Conservation (phyloP, 2,329 filamentous ascomycete genomes). For the Aspergillus bombycis region DNA sequence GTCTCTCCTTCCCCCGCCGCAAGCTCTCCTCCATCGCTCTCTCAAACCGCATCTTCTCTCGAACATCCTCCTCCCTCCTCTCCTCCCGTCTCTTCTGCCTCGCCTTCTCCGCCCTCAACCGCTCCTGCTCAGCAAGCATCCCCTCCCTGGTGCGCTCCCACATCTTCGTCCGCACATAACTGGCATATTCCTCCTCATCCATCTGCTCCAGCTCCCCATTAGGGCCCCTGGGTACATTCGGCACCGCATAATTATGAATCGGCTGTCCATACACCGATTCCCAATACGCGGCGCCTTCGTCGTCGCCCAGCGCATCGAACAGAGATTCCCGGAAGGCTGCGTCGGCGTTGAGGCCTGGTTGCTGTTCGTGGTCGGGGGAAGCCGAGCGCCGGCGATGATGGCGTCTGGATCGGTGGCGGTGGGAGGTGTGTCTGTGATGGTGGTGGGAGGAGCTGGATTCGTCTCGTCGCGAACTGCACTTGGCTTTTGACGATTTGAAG, state of each 20-base stretch:
- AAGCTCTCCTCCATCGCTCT: constrained; percentile 71
- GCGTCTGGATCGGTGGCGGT: constrained; percentile 29
- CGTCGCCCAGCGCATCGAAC: constrained; percentile 95
- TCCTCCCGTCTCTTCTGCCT: constrained; percentile 51
- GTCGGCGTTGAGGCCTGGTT: constrained; percentile 60
- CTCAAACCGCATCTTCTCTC: constrained; percentile 51
- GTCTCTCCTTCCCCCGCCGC: constrained; percentile 66
- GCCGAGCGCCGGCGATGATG: background rate
- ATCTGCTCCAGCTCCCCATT: constrained; percentile 73
- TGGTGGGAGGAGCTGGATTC: constrained; percentile 14
- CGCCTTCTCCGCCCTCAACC: constrained; percentile 57
- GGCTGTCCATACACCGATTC: constrained; percentile 95
- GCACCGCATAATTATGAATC: constrained; percentile 74
- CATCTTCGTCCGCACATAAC: constrained; percentile 84
- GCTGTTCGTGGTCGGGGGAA: background rate
- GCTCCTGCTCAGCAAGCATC: constrained; percentile 73
- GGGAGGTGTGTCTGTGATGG: constrained; percentile 25
- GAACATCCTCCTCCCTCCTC: constrained; percentile 25
- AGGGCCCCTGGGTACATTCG: constrained; percentile 50
- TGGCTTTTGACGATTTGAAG: constrained; percentile 30
- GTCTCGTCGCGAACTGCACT: constrained; percentile 10
- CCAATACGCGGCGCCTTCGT: constrained; percentile 95
- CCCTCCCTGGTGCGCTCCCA: constrained; percentile 93
- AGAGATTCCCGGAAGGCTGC: constrained; percentile 88
- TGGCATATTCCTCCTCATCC: constrained; percentile 89